Conservation (phyloP, 2,329 filamentous ascomycete genomes). For the Aspergillus cejpii region DNA sequence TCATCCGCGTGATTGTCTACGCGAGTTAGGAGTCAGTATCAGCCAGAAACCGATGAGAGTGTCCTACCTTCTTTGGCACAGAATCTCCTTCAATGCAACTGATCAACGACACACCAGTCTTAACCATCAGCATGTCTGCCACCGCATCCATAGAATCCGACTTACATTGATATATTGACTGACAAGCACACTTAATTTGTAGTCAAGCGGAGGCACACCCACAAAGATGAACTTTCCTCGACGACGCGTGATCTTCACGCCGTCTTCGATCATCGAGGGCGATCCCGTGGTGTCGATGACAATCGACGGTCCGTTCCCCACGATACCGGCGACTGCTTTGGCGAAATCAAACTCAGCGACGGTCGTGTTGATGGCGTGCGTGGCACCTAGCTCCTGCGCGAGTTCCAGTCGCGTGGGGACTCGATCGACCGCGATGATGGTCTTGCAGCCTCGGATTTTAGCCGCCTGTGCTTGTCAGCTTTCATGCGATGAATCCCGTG, state of each 20-base stretch:
- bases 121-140: not conserved
- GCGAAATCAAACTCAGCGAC: slow-evolving; percentile 3
- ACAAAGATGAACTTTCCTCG: slow-evolving; percentile 47
- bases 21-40: no score
- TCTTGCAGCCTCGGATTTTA: slow-evolving; percentile 37
- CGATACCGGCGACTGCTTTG: slow-evolving; percentile 4
- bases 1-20: slow-evolving; percentile 14
- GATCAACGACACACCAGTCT: slow-evolving; percentile 12
- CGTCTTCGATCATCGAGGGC: slow-evolving; percentile 12
- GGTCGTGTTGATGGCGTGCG: slow-evolving; percentile 34
- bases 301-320: slow-evolving; percentile 10
- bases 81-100: slow-evolving; percentile 18
- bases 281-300: slow-evolving; percentile 18
- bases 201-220: slow-evolving; percentile 41
- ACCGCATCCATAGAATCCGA: not conserved
- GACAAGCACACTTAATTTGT: slow-evolving; percentile 3
- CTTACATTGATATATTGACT: slow-evolving; percentile 7
- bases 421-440: slow-evolving; percentile 37
- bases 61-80: slow-evolving; percentile 5
- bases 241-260: slow-evolving; percentile 24
- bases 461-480: slow-evolving; percentile 25
- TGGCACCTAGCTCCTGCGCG: slow-evolving; percentile 36
- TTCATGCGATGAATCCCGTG: not conserved
- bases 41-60: not conserved
- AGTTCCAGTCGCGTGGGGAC: slow-evolving; percentile 30